Base-by-base conservation (phyloP, 2,329 filamentous ascomycete species). In the Alternaria viburni region DNA sequence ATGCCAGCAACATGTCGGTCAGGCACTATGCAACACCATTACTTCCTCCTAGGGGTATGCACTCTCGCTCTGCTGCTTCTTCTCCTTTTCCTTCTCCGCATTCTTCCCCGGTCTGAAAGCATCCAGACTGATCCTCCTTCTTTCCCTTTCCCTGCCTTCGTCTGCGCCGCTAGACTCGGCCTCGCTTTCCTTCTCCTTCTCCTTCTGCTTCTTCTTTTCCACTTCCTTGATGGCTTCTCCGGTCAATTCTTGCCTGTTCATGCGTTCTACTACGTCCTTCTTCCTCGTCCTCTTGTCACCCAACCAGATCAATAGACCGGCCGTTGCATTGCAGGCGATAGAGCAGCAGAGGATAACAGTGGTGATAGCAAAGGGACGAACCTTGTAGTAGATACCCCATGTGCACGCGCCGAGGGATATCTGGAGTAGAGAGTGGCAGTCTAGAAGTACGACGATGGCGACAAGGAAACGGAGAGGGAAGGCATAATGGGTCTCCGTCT, bases 291-390 rank as follows among this genome's bases (percentile, higher is more conserved):
- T 87, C 19, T 89, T 86, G 74, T 95, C 92, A 1, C 93, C 93
- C 15, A 93, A 84, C 68, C 85, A 89, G 75, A 96, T 96, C 25
- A 95, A 76, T 1, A 96, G 80, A 4, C 93, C 93, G 0, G 90
- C 93, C 0, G 87, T 87, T 67, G 93, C 90, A 76, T 96, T 96
- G 75, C 89, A 91, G 0, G 89, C 87, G 70, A 96, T 92, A 23
- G 90, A 93, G 73, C 88, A 91, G 73, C 89, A 91, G 2, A 96
- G 91, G 59, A 96, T 94, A 6, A 91, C 89, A 0, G 93, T 93
- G 0, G 93, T 96, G 26, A 95, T 80, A 2, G 91, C 91, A 65
- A 89, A 86, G 0, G 90, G 89, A 0, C 93, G 89, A 0, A 83
- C 80, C 54, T 88, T 85, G 80, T 92, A 93, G 77, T 88, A 85